Evolutionary conservation across 495 filamentous ascomycete species (phyloP).

Genomic region (Aspergillus taichungensis): DNA sequence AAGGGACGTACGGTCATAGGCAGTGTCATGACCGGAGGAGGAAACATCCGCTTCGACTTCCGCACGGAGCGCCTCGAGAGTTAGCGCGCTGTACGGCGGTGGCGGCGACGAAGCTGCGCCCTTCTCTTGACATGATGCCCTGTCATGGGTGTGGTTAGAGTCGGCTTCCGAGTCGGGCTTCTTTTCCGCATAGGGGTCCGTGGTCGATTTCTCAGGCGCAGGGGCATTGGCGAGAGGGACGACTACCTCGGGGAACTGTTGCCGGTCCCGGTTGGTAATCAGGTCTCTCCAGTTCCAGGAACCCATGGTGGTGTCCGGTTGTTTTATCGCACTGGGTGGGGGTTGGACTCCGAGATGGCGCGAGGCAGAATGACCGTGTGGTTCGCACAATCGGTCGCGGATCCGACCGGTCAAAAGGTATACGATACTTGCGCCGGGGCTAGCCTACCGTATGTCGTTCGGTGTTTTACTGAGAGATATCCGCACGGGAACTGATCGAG

Average conservation of each 20-base stretch:
- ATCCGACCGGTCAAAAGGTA: no score
- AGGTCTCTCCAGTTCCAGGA: constrained; percentile 26
- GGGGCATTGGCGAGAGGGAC: constrained; percentile 31
- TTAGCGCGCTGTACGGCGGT: constrained; percentile 19
- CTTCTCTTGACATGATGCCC: constrained; percentile 19
- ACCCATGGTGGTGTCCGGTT: constrained; percentile 5
- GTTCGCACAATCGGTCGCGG: no score
- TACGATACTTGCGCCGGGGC: no score
- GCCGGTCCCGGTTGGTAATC: constrained; percentile 34
- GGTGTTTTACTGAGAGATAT: no score
- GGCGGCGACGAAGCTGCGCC: constrained; percentile 12
- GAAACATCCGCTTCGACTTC: constrained; percentile 39
- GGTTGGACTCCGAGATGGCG: no score
- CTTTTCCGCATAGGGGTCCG: constrained; percentile 4
- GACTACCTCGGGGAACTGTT: constrained; percentile 36
- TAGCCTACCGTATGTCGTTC: no score
- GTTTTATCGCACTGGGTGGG: no score
- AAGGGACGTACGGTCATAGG: constrained; percentile 42
- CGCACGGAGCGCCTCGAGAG: constrained; percentile 35
- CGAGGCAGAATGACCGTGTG: no score
- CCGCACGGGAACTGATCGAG: no score
- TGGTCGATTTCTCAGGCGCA: constrained; percentile 6
- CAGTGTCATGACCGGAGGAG: constrained; percentile 31
- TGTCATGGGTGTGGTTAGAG: constrained; percentile 12
- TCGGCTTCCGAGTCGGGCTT: constrained; percentile 6